Evolutionary conservation across 1,139 yeast species (phyloP), one percentile per base, ranked within the genome.

Genomic region (Kodamaea suecica): DNA sequence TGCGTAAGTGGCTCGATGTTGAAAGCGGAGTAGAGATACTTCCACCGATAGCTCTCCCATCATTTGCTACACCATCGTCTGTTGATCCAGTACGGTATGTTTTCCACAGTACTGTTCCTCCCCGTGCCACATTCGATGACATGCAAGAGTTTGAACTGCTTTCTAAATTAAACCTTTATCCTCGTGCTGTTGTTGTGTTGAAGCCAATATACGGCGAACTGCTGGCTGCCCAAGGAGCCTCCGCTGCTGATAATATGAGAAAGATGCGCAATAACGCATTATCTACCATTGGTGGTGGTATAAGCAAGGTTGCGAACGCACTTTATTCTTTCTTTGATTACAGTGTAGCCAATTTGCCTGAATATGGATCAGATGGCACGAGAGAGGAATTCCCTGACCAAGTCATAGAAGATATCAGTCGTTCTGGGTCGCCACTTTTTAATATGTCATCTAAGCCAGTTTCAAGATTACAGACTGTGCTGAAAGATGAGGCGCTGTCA

Each of bases 161-260:
- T 29, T 51, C 48, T 16, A 68, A 63, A 4, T 61, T 84, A 33
- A 76, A 70, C 6, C 61, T 84, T 37, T 60, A 70, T 10, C 92
- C 94, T 1, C 64, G 90, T 35, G 78, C 87, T 10, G 84, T 81
- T 0, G 57, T 84, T 31, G 76, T 80, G 25, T 61, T 84, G 41
- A 79, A 80, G 48, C 85, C 86, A 28, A 53, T 63, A 7, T 69
- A 57, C 41, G 61, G 55, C 30, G 65, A 38, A 5, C 9, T 21
- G 13, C 23, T 29, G 8, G 17, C 15, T 9, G 26, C 30, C 11
- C 26, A 25, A 25, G 28, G 17, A 12, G 28, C 28, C 10, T 25
- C 28, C 5, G 28, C 28, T 5, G 17, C 28, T 5, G 28, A 25
- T 3, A 17, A 55, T 4, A 23, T 58, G 5, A 39, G 42, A 12